phyloP scores from a whole-genome alignment of 1,284 basidiomycete genomes.

The Rhodotorula glutinis region DNA sequence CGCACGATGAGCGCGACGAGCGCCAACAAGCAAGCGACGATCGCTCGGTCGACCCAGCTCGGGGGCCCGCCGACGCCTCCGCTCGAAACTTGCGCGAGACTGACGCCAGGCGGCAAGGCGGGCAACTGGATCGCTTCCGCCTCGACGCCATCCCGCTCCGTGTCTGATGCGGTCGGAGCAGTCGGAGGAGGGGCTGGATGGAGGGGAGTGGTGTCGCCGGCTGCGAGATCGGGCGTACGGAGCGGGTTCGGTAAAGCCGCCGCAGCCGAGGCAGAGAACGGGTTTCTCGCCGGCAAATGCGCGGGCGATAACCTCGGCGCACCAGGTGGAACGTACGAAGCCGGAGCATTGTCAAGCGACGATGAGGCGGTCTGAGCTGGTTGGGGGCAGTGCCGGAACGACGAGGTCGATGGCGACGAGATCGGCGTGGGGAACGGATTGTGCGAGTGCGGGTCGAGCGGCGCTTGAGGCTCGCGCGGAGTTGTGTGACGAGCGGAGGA shows the following conservation, averaged over 20 bases:
- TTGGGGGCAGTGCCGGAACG: not conserved
- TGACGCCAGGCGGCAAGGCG: conserved; percentile 9
- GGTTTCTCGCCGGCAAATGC: conserved; percentile 12
- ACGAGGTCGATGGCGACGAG: not conserved
- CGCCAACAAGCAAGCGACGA: conserved; percentile 25
- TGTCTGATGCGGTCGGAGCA: not conserved
- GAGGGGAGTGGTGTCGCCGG: too few species aligned
- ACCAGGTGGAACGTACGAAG: not conserved
- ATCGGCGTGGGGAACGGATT: not conserved
- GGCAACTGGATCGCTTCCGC: not conserved
- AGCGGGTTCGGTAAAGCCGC: not conserved
- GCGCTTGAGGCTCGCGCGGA: not conserved
- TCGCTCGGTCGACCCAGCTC: conserved; percentile 29
- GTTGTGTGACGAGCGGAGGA: not conserved
- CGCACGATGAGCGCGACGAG: conserved; percentile 33
- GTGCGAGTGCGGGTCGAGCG: not conserved
- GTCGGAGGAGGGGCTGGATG: too few species aligned
- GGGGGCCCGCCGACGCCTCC: conserved; percentile 24
- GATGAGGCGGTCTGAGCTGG: not conserved
- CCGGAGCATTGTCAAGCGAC: not conserved
- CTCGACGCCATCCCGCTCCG: not conserved
- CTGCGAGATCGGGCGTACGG: not conserved
- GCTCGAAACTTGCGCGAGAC: conserved; percentile 5
- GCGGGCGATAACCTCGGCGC: conserved; percentile 16
- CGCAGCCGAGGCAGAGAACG: not conserved